Evolutionary conservation across 352 stramenopile species (phyloP), one percentile per base, ranked within the genome.

Genomic region (Phytopythium helicoides): DNA sequence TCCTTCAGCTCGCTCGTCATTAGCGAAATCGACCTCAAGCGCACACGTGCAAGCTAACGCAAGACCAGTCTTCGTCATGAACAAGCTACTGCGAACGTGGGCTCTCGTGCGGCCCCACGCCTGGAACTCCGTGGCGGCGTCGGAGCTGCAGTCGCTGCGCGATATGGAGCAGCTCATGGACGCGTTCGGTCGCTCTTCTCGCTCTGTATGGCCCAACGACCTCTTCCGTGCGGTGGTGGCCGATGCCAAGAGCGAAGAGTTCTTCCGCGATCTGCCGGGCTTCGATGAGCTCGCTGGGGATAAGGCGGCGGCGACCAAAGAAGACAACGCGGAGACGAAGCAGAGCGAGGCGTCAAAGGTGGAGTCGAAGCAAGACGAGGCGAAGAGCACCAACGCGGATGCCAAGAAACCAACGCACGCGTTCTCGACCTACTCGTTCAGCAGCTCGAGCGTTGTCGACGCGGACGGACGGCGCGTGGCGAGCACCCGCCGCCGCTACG

Each of bases 351-450:
- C n/a, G n/a, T n/a, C n/a, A n/a, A n/a, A n/a, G n/a, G n/a, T n/a
- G n/a, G n/a, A n/a, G n/a, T 9, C 51, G 23, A 31, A 56, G 21
- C 19, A n/a, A 39, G 23, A 36, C n/a, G 21, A 12, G 8, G 33
- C 58, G 33, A 2, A 28, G 40, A 6, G 5, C 18, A 2, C 19
- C 12, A 23, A 22, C 4, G 9, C 28, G 28, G 36, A 41, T n/a
- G 36, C 36, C 18, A 33, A 47, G 49, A 26, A 46, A 12, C 25
- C 49, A 23, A 54, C 16, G 26, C 40, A 50, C 25, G 39, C 57
- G 16, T 73, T 63, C 58, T 76, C 72, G 52, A 68, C 63, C 16
- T 81, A 79, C 33, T 81, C 67, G 37, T 83, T 70, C 62, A 79
- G 61, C 52, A 58, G 49, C 52, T 73, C 60, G 38, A 67, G 48